Percentiles rank a stretch among this genome's conserved stretches.
Evolutionary conservation across 2,329 filamentous ascomycete species (phyloP).

Genomic region (Alternaria sp.): DNA sequence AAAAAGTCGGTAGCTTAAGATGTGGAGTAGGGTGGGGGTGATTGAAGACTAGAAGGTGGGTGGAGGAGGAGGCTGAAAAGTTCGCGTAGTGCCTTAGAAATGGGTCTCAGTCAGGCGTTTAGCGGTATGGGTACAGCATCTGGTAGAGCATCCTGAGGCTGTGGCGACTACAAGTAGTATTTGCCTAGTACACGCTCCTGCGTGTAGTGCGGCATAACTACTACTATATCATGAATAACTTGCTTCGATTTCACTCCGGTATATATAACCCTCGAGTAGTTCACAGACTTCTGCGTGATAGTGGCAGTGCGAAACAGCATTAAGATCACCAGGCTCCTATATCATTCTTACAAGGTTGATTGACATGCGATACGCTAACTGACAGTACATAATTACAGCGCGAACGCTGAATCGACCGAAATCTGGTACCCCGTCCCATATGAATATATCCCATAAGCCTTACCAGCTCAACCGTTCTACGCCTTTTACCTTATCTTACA

Average conservation of each 20-base stretch:
- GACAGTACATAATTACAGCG: slow-evolving; percentile 4
- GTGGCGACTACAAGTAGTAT: neutral
- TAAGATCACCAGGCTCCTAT: neutral
- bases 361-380: slow-evolving; percentile 7
- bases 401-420: neutral
- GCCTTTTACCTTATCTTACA: slow-evolving; percentile 5
- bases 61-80: neutral
- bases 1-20: neutral
- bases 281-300: neutral
- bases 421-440: slow-evolving; percentile 2
- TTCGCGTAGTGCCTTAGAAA: neutral
- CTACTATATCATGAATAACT: neutral
- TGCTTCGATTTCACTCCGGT: neutral
- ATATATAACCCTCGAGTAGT: neutral
- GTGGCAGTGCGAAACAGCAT: neutral
- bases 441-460: slow-evolving; percentile 3
- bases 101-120: rapidly evolving
- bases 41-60: neutral
- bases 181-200: neutral
- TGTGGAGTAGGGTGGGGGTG: neutral
- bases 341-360: neutral
- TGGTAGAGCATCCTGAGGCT: neutral
- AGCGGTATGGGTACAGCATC: neutral
- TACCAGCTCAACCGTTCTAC: neutral
- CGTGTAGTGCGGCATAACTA: neutral